phyloP scores from a whole-genome alignment of 129 eudicot species.

The Flaveria sonorensis region DNA sequence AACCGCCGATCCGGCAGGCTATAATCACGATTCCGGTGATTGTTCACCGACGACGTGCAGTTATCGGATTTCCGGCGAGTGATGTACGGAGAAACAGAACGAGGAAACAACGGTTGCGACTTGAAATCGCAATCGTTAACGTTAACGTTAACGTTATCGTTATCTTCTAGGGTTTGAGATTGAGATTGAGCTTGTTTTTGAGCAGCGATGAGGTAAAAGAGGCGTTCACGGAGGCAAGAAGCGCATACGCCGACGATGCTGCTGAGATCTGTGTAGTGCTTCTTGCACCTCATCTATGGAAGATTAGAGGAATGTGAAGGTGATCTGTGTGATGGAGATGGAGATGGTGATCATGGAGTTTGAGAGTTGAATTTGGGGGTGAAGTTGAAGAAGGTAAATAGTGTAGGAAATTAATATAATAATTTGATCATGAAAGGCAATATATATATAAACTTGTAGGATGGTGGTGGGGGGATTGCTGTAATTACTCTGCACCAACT shows the following conservation, averaged over 20 bases:
- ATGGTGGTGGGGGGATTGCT: background rate
- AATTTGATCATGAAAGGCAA: no score
- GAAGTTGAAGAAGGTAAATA: background rate
- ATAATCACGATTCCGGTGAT: constrained; percentile 9
- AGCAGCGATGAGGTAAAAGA: constrained; percentile 48
- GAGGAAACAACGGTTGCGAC: constrained; percentile 47
- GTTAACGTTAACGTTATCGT: constrained; percentile 12
- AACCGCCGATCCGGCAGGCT: constrained; percentile 42
- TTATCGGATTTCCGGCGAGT: constrained; percentile 61
- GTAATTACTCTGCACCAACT: constrained; percentile 5
- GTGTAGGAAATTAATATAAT: background rate
- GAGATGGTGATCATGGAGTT: constrained; percentile 7
- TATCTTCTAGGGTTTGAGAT: constrained; percentile 35
- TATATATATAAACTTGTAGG: background rate
- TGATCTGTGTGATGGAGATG: background rate
- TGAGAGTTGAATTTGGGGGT: background rate
- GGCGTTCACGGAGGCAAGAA: constrained; percentile 75
- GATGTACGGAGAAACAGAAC: constrained; percentile 80
- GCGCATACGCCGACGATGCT: constrained; percentile 79
- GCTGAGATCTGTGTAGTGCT: constrained; percentile 61
- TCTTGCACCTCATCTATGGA: constrained; percentile 66
- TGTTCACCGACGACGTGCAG: constrained; percentile 19
- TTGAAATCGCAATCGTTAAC: constrained; percentile 11
- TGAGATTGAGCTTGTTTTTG: constrained; percentile 51
- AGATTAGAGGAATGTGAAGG: background rate